Percentiles rank a stretch among this genome's conserved stretches.
phyloP scores from a whole-genome alignment of 768 basidiomycete species.

The Nevesoporus exiguus region DNA sequence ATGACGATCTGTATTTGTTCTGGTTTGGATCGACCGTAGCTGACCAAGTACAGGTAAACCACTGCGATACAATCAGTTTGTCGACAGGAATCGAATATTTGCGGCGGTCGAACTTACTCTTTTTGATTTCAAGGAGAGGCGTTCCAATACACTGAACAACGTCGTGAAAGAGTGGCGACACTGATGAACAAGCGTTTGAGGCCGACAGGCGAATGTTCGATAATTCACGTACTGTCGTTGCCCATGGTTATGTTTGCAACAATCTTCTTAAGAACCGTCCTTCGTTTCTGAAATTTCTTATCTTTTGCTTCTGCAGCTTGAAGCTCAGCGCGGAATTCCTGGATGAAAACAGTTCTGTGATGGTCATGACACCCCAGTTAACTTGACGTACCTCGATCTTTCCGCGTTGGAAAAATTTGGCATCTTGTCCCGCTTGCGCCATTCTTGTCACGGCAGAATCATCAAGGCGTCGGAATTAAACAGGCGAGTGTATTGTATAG shows the following conservation, averaged over 20 bases:
- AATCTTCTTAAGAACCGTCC: constrained; percentile 93
- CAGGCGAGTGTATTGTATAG: constrained; percentile 1
- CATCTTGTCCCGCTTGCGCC: constrained; percentile 74
- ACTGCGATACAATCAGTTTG: constrained; percentile 44
- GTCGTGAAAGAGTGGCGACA: constrained; percentile 94
- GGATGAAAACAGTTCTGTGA: constrained; percentile 14
- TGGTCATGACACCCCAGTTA: constrained; percentile 6
- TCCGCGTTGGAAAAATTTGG: constrained; percentile 87
- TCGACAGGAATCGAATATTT: neutral
- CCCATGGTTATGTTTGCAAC: constrained; percentile 99
- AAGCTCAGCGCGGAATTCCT: constrained; percentile 91
- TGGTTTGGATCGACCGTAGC: constrained; percentile 91
- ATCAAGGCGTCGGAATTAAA: neutral
- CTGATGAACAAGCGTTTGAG: constrained; percentile 39
- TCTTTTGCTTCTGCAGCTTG: constrained; percentile 92
- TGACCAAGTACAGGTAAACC: constrained; percentile 97
- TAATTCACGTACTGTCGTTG: constrained; percentile 80
- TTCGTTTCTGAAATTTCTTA: constrained; percentile 92
- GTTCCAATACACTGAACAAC: constrained; percentile 94
- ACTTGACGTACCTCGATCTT: constrained; percentile 72
- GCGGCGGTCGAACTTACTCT: constrained; percentile 61
- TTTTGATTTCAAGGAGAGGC: constrained; percentile 96
- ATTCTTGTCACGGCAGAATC: constrained; percentile 23
- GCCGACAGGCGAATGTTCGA: constrained; percentile 9
- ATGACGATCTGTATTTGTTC: constrained; percentile 93